Evolutionary conservation across 352 stramenopile species (phyloP).

Genomic region (Pythium aristosporum): DNA sequence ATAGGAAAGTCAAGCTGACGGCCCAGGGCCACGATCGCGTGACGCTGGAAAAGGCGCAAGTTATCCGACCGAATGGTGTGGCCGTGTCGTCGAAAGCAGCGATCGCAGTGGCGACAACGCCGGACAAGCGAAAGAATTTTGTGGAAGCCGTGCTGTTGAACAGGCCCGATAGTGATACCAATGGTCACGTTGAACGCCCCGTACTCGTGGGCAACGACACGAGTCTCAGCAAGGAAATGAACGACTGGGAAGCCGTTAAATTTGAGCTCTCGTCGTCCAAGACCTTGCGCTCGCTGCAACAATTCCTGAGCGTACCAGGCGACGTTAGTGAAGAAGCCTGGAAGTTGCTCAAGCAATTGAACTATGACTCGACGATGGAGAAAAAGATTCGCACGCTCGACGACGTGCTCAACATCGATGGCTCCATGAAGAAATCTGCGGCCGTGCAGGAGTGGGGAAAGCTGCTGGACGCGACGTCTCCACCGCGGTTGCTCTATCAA

Average conservation of each 20-base stretch:
- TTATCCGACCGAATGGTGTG: conserved; percentile 21
- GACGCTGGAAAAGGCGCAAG: conserved; percentile 32
- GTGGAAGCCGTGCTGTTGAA: conserved; percentile 38
- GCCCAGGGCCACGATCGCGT: conserved; percentile 32
- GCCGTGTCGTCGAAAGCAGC: conserved; percentile 3
- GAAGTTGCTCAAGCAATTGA: conserved; percentile 65
- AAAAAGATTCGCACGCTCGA: conserved; percentile 73
- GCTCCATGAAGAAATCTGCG: conserved; percentile 46
- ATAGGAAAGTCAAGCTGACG: conserved; percentile 39
- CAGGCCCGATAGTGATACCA: conserved; percentile 37
- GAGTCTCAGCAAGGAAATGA: conserved; percentile 37
- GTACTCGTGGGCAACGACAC: conserved; percentile 19
- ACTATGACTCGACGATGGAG: conserved; percentile 61
- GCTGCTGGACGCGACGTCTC: conserved; percentile 54
- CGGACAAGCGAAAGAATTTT: conserved; percentile 35
- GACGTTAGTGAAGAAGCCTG: conserved; percentile 64
- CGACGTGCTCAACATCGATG: conserved; percentile 61
- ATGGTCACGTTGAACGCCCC: conserved; percentile 29
- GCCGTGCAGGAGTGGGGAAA: conserved; percentile 51
- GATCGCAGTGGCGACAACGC: conserved; percentile 24
- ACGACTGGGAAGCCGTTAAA: conserved; percentile 72
- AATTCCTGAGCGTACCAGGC: conserved; percentile 43
- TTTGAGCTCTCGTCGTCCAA: conserved; percentile 46
- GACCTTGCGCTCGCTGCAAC: conserved; percentile 39
- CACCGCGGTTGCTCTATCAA: conserved; percentile 45